phyloP scores from a whole-genome alignment of 75 land plant species.

The Adiantum capillusveneris region DNA sequence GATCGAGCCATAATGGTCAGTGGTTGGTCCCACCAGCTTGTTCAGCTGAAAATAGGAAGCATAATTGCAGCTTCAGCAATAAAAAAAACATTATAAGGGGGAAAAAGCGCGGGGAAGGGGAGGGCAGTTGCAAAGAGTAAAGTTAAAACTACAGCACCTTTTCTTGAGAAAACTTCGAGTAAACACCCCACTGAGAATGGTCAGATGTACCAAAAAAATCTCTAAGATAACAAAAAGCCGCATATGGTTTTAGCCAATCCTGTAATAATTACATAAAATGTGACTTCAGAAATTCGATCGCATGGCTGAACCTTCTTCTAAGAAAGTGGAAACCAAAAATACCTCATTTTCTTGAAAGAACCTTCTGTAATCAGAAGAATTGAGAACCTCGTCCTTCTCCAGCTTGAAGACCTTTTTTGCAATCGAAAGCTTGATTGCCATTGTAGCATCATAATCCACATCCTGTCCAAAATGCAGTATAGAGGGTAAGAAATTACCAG shows the following conservation, averaged over 20 bases:
- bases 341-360: constrained; percentile 66
- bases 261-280: no score
- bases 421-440: constrained; percentile 75
- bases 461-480: constrained; percentile 32
- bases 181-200: constrained; percentile 95
- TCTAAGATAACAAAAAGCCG: constrained; percentile 91
- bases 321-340: no score
- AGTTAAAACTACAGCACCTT: constrained; percentile 40
- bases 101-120: no score
- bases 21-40: constrained; percentile 62
- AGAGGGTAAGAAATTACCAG: background rate
- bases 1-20: constrained; percentile 62
- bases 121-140: no score
- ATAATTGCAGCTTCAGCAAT: background rate
- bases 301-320: no score
- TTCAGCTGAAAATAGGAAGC: constrained; percentile 55
- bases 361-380: constrained; percentile 47
- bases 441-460: constrained; percentile 94
- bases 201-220: constrained; percentile 98
- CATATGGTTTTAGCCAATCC: constrained; percentile 95
- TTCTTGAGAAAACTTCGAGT: constrained; percentile 51
- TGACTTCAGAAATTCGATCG: no score
- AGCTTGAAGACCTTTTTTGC: constrained; percentile 70
- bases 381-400: constrained; percentile 62
- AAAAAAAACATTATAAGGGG: no score